Evolutionary conservation across 495 filamentous ascomycete species (phyloP), one percentile per base, ranked within the genome.

Genomic region (Penicillium ucsense): DNA sequence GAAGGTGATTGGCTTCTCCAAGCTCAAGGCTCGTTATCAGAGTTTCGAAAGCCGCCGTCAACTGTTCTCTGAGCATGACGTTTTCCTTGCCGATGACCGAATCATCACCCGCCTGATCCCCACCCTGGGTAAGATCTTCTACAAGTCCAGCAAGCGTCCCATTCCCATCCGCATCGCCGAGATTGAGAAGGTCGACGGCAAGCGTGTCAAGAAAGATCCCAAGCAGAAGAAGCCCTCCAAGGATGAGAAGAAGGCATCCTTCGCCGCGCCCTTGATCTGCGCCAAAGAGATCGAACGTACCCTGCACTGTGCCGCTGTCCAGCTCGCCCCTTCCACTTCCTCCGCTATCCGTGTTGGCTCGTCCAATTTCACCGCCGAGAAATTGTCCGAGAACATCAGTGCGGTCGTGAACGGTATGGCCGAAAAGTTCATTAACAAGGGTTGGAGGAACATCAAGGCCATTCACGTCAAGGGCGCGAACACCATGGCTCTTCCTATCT

Each of bases 391-490:
- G 59, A 98, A 98, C 60, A 67, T 95, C 42, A 74, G 83, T 31
- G 81, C 78, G 9, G 85, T 89, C 5, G 79, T 82, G 9, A 64
- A 75, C 12, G 78, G 74, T 4, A 51, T 96, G 55, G 79, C 83
- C 3, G 80, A 85, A 34, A 88, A 85, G 63, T 85, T 83, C 47
- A 76, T 97, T 4, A 76, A 89, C 4, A 81, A 88, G 55, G 81
- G 86, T 47, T 96, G 89, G 89, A 77, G 78, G 50, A 88, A 86
- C 59, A 78, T 97, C 43, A 81, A 83, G 64, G 76, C 77, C 41
- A 62, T 97, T 40, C 89, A 95, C 68, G 73, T 98, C 67, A 98
- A 97, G 74, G 84, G 85, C 5, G 82, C 86, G 7, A 79, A 83
- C 54, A 94, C 89, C 7, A 84, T 79, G 49, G 88, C 90, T 8